These are phyloP conservation scores for Yamadazyma kitorensis DNA, from an alignment of 805 yeast genomes.

Conservation along the genomic window DNA sequence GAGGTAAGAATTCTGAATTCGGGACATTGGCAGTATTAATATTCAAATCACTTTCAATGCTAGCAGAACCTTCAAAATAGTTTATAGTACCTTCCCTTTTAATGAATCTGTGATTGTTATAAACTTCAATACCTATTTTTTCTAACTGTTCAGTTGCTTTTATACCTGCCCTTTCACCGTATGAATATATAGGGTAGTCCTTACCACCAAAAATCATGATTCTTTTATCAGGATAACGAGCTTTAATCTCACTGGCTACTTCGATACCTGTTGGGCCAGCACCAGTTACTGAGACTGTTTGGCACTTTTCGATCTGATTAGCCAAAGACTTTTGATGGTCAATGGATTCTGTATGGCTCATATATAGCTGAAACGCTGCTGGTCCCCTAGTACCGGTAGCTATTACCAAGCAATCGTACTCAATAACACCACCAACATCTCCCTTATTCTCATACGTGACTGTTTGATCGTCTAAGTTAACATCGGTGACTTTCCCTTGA, in stretches of 20 bases:
- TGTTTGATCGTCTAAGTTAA: constrained; percentile 21
- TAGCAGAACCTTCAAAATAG: constrained; percentile 17
- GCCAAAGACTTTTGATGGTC: constrained; percentile 18
- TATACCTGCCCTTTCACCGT: background rate
- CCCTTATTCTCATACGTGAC: constrained; percentile 13
- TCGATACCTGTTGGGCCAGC: constrained; percentile 38
- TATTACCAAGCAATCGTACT: constrained; percentile 29
- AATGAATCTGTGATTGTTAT: background rate
- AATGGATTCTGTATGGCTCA: constrained; percentile 11
- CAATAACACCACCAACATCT: constrained; percentile 1
- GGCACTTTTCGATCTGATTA: constrained; percentile 17
- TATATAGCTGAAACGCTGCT: constrained; percentile 26
- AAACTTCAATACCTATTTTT: constrained; percentile 17
- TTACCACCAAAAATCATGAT: constrained; percentile 20
- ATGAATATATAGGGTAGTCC: background rate
- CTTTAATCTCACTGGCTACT: constrained; percentile 32
- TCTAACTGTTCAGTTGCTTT: constrained; percentile 15
- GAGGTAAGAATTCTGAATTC: constrained; percentile 27
- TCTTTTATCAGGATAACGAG: constrained; percentile 11
- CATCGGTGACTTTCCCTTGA: constrained; percentile 22
- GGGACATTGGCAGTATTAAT: constrained; percentile 25
- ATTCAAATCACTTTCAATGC: constrained; percentile 22
- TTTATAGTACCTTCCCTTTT: background rate
- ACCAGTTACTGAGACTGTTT: constrained; percentile 31
- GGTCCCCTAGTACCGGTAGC: constrained; percentile 28